phyloP scores from a whole-genome alignment of 345 rosid species.

The Citrus cavaleriei region DNA sequence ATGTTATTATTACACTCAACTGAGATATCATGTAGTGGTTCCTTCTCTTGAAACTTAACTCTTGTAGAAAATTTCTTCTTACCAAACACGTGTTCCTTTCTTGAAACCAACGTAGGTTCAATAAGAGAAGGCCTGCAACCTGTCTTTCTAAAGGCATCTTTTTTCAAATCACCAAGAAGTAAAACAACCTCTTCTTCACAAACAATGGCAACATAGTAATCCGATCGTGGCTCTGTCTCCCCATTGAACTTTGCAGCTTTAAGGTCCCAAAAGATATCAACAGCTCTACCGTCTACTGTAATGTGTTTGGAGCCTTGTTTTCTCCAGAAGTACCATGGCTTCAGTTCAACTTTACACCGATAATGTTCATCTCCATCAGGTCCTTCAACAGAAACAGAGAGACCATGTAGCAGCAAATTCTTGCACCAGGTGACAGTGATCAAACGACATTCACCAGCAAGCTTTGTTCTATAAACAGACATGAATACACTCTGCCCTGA shows the following conservation, averaged over 20 bases:
- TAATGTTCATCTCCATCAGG: conserved; percentile 17
- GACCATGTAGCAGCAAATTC: conserved; percentile 43
- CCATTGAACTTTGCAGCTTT: conserved; percentile 50
- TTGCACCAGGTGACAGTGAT: conserved; percentile 57
- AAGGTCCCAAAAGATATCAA: conserved; percentile 52
- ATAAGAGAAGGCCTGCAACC: conserved; percentile 49
- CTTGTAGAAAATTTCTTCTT: conserved; percentile 45
- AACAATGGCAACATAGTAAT: conserved; percentile 51
- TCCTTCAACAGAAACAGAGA: conserved; percentile 46
- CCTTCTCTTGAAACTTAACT: conserved; percentile 37
- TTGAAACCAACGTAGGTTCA: conserved; percentile 45
- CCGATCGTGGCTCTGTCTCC: conserved; percentile 46
- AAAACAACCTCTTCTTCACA: conserved; percentile 53
- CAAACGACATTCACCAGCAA: conserved; percentile 37
- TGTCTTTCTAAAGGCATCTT: conserved; percentile 41
- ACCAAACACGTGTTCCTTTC: conserved; percentile 49
- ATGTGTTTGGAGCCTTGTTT: conserved; percentile 56
- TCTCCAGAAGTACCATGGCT: conserved; percentile 63
- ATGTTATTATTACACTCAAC: conserved; percentile 26
- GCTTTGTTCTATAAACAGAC: conserved; percentile 45
- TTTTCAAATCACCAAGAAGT: conserved; percentile 44
- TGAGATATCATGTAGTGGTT: conserved; percentile 35
- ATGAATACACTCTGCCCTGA: conserved; percentile 41
- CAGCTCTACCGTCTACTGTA: conserved; percentile 27
- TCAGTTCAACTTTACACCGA: conserved; percentile 44